Conservation (phyloP, 164 flowering plant species). For the Vitis riparia region DNA sequence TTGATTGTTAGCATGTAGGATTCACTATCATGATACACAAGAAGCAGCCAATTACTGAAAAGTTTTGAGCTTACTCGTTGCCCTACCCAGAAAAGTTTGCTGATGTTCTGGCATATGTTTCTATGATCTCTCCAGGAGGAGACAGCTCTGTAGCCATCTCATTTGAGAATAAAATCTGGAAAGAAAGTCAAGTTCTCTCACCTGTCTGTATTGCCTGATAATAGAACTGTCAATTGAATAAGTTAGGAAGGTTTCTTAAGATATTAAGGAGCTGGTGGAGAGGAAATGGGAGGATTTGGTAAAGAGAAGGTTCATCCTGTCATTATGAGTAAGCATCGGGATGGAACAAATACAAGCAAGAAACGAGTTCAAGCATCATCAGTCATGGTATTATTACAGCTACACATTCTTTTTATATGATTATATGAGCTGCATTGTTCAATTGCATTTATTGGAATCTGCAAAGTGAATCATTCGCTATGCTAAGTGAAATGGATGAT, state of each 20-base stretch:
- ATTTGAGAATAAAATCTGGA: background rate
- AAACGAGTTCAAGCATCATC: slow-evolving; percentile 13
- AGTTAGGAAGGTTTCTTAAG: background rate
- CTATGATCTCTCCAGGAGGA: slow-evolving; percentile 3
- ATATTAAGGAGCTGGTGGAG: background rate
- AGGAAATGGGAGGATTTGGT: slow-evolving; percentile 4
- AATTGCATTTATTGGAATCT: background rate
- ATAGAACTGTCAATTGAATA: background rate
- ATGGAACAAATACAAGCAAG: slow-evolving; percentile 16
- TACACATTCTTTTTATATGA: background rate
- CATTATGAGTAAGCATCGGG: slow-evolving; percentile 21
- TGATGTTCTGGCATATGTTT: background rate
- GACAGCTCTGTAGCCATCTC: background rate
- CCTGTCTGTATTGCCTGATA: background rate
- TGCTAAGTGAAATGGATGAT: background rate
- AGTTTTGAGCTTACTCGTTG: no score
- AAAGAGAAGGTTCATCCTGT: background rate
- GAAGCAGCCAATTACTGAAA: no score
- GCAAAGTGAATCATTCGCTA: background rate
- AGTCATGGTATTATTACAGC: slow-evolving; percentile 13
- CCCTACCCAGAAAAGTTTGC: background rate
- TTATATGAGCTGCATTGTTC: background rate
- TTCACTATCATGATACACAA: no score
- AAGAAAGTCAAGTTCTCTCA: background rate
- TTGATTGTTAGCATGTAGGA: no score